These are phyloP conservation scores for Dioscorea cayenensis DNA, from an alignment of 116 monocot species.

Conservation along the genomic window DNA sequence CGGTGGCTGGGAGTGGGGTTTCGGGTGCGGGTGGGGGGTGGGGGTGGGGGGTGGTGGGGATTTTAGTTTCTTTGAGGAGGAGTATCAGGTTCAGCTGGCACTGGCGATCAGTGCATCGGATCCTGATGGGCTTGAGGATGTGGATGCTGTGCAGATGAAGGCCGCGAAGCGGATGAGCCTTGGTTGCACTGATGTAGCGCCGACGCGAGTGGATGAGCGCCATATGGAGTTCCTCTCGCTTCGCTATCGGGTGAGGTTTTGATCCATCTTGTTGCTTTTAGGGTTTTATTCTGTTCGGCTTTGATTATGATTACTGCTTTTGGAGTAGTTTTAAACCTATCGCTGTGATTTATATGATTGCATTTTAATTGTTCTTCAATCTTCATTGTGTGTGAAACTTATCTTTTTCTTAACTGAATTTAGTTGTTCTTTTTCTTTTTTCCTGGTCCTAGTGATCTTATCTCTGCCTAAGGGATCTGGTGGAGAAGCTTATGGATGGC, in stretches of 20 bases:
- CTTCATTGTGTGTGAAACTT: no score
- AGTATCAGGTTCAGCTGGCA: constrained; percentile 84
- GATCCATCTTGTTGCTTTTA: background rate
- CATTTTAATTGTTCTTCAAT: no score
- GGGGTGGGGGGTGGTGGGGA: constrained; percentile 15
- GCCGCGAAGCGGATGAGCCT: constrained; percentile 82
- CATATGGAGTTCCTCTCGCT: constrained; percentile 53
- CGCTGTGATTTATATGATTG: no score
- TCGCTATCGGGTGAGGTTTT: constrained; percentile 49
- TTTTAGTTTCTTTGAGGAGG: constrained; percentile 76
- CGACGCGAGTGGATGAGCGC: constrained; percentile 7
- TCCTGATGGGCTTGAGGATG: constrained; percentile 62
- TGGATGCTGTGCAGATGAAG: constrained; percentile 78
- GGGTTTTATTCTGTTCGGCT: background rate
- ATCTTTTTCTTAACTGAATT: no score
- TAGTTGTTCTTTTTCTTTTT: no score
- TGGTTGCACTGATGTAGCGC: constrained; percentile 23
- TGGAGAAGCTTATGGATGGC: constrained; percentile 6
- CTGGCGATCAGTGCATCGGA: constrained; percentile 81
- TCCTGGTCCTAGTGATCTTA: background rate
- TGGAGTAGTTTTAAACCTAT: background rate
- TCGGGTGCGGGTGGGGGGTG: constrained; percentile 5
- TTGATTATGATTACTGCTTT: background rate
- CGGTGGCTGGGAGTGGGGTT: background rate
- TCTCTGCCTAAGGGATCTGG: background rate